These are phyloP conservation scores for Biscogniauxia sp. DNA, from an alignment of 2,329 filamentous ascomycete genomes.

Conservation along the genomic window DNA sequence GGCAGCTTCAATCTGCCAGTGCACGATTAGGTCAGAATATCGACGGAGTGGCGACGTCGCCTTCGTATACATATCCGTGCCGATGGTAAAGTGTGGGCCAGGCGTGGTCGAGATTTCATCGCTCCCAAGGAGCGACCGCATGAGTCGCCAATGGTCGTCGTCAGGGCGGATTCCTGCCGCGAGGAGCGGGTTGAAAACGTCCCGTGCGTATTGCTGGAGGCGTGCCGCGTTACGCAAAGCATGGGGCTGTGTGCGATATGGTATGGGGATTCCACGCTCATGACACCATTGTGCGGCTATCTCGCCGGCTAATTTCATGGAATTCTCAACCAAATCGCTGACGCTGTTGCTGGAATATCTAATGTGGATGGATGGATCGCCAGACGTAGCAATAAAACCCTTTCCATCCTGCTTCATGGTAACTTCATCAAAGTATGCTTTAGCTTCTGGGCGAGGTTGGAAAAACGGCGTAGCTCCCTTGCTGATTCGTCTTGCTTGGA, in stretches of 20 bases:
- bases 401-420: conserved; percentile 17
- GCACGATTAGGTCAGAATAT: conserved; percentile 60
- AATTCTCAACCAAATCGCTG: conserved; percentile 42
- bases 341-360: conserved; percentile 30
- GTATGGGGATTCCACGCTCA: conserved; percentile 55
- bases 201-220: conserved; percentile 37
- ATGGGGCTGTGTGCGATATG: conserved; percentile 53
- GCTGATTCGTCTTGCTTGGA: conserved; percentile 41
- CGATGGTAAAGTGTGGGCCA: conserved; percentile 56
- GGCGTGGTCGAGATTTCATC: conserved; percentile 52
- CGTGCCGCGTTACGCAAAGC: conserved; percentile 36
- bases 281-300: conserved; percentile 61
- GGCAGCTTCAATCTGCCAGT: conserved; percentile 65
- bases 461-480: conserved; percentile 52
- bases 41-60: conserved; percentile 66
- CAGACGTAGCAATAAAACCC: conserved; percentile 35
- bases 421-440: conserved; percentile 42
- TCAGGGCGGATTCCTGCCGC: conserved; percentile 33
- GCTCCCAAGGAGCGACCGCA: conserved; percentile 45
- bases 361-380: conserved; percentile 52
- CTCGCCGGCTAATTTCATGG: conserved; percentile 63
- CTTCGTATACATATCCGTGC: conserved; percentile 60
- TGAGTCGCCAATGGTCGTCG: conserved; percentile 30
- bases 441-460: conserved; percentile 40
- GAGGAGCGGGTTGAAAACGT: conserved; percentile 40